Percentiles rank a stretch among this genome's conserved stretches.
These are phyloP conservation scores for Trametes sanguinea DNA, from an alignment of 768 basidiomycete species.

Conservation along the genomic window DNA sequence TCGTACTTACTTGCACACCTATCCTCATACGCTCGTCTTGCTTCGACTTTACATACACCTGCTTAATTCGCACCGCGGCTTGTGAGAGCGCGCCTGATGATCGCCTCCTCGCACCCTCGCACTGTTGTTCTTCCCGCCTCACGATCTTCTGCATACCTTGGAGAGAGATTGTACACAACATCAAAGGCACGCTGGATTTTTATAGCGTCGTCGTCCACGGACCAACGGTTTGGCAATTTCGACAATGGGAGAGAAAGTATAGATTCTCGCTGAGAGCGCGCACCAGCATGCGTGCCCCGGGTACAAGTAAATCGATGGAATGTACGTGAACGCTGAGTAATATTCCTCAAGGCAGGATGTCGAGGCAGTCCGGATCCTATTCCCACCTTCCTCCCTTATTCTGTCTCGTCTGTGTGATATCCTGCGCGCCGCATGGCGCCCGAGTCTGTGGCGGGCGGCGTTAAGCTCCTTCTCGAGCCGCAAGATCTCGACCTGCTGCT, in stretches of 20 bases:
- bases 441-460: slow-evolving; percentile 76
- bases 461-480: slow-evolving; percentile 95
- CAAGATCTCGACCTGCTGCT: slow-evolving; percentile 98
- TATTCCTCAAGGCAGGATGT: background rate
- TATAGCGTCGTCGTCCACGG: background rate
- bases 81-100: background rate
- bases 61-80: slow-evolving; percentile 9
- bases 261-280: background rate
- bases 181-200: background rate
- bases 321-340: background rate
- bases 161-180: slow-evolving; percentile 8
- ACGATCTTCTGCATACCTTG: background rate
- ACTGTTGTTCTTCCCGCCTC: slow-evolving; percentile 4
- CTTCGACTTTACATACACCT: slow-evolving; percentile 3
- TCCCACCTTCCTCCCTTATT: slow-evolving; percentile 16
- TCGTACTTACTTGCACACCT: slow-evolving; percentile 10
- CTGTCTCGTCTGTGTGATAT: slow-evolving; percentile 78
- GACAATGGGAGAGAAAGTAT: background rate
- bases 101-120: background rate
- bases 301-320: slow-evolving; percentile 10
- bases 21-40: background rate
- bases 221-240: background rate
- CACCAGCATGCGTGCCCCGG: slow-evolving; percentile 1
- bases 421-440: slow-evolving; percentile 88
- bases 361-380: background rate